Evolutionary conservation across 2,329 filamentous ascomycete species (phyloP), one percentile per base, ranked within the genome.

Genomic region (Pseudocercospora cruenta): DNA sequence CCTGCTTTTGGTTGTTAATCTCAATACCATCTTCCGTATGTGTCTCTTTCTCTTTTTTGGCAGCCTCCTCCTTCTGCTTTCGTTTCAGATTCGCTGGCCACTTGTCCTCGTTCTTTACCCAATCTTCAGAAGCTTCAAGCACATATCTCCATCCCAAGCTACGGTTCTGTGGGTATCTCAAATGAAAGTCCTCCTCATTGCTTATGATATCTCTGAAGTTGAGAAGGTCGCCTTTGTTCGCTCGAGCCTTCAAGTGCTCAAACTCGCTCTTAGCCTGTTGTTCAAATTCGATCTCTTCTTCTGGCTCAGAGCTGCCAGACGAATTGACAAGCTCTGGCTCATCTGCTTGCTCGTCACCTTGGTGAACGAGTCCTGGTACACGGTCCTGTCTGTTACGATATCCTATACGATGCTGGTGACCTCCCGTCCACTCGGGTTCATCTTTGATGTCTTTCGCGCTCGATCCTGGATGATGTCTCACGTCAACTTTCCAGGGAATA

Each of bases 71-170:
- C 57, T 78, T 72, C 71, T 79, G 68, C 60, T 72, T 69, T 65
- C 78, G 78, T 70, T 80, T 74, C 8, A 81, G 36, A 69, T 86
- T 86, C 0, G 80, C 79, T 0, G 82, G 83, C 83, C 83, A 86
- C 1, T 78, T 71, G 66, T 86, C 77, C 7, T 78, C 70, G 43
- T 82, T 78, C 72, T 84, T 86, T 63, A 86, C 77, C 74, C 79
- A 83, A 59, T 83, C 78, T 64, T 86, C 83, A 0, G 82, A 82
- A 9, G 78, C 77, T 39, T 85, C 76, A 0, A 86, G 73, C 10
- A 85, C 81, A 69, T 82, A 84, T 39, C 84, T 76, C 83, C 84
- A 86, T 7, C 82, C 81, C 4, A 78, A 60, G 3, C 82, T 81
- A 61, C 80, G 79, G 33, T 82, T 78, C 19, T 82, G 78, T 0